Conservation (phyloP, 2,329 filamentous ascomycete species). For the Diaporthe sp. region DNA sequence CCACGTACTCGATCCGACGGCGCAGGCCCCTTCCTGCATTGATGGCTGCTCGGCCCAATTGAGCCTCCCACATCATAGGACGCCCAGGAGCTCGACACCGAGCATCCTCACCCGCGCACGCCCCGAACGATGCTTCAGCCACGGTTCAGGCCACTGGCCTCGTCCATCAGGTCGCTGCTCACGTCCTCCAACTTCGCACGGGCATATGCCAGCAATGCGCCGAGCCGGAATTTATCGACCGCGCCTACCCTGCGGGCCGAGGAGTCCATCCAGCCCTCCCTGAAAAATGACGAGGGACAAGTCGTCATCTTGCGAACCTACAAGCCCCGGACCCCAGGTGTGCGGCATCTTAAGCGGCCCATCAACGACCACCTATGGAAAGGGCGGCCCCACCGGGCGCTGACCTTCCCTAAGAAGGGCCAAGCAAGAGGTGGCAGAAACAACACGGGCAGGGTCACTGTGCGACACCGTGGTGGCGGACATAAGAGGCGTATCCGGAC, state of each 20-base stretch:
- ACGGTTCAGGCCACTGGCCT: slow-evolving; percentile 66
- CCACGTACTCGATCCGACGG: slow-evolving; percentile 2
- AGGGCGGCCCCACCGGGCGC: slow-evolving; percentile 82
- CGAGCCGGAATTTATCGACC: slow-evolving; percentile 40
- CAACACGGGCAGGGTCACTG: slow-evolving; percentile 85
- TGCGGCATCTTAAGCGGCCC: slow-evolving; percentile 90
- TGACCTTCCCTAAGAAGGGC: slow-evolving; percentile 94
- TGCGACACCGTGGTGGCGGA: slow-evolving; percentile 93
- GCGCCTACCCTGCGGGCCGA: slow-evolving; percentile 22
- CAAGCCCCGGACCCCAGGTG: slow-evolving; percentile 91
- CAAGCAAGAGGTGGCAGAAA: slow-evolving; percentile 95
- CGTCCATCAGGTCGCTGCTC: slow-evolving; percentile 43
- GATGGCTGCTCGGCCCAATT: slow-evolving; percentile 36
- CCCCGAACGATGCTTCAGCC: slow-evolving; percentile 72
- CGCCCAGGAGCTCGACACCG: slow-evolving; percentile 34
- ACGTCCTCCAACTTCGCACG: slow-evolving; percentile 40
- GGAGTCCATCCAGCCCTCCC: slow-evolving; percentile 25
- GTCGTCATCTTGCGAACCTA: slow-evolving; percentile 80
- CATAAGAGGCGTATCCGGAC: slow-evolving; percentile 92
- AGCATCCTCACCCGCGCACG: slow-evolving; percentile 31
- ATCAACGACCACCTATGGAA: slow-evolving; percentile 99
- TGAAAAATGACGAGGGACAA: slow-evolving; percentile 48
- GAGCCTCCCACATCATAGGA: slow-evolving; percentile 30
- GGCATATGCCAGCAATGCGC: slow-evolving; percentile 45
- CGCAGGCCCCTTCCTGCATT: slow-evolving; percentile 4